Evolutionary conservation across 352 stramenopile species (phyloP), one percentile per base, ranked within the genome.

Genomic region (Phytophthora megakarya): DNA sequence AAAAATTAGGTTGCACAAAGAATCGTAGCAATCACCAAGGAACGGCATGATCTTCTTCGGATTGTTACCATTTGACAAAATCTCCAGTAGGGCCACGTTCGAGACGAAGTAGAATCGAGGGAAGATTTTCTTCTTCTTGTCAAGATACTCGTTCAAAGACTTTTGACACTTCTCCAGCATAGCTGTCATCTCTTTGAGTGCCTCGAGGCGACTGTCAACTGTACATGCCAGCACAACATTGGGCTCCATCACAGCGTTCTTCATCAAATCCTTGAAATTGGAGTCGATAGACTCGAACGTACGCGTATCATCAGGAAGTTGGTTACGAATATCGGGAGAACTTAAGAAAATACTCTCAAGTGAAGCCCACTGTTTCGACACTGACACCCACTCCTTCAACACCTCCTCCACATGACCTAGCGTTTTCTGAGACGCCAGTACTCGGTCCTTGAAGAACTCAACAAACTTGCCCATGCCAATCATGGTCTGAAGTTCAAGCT

Each of bases 31-130:
- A 73, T 99, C 96, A 13, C 93, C 91, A 8, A 99, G 77, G 67
- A 98, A 99, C 15, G 92, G 92, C 89, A 99, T 97, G 75, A 99
- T 98, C 73, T 98, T 98, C 62, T 96, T 97, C 2, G 97, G 96
- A 61, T 98, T 98, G 65, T 96, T 96, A 39, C 88, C 88, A n/a
- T 96, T 96, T 8, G 81, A 93, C 2, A 96, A 56, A 45, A 96
- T 96, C 63, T 96, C 88, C 13, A 96, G 67, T 44, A 96, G 67
- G 37, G 88, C 86, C 16, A 95, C 86, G 38, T 95, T 96, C 53
- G 88, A 96, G 15, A 96, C 88, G 49, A 96, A 96, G 67, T 96
- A 96, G 61, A 96, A 96, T 1, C 88, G 84, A n/a, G 88, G 88
- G 73, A 94, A 96, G 53, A 95, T 94, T 52, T 96, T 96, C 65